Evolutionary conservation across 2,329 filamentous ascomycete genomes (phyloP), one percentile per base, ranked within the genome.

Genomic region (Uncinocarpus reesii): DNA sequence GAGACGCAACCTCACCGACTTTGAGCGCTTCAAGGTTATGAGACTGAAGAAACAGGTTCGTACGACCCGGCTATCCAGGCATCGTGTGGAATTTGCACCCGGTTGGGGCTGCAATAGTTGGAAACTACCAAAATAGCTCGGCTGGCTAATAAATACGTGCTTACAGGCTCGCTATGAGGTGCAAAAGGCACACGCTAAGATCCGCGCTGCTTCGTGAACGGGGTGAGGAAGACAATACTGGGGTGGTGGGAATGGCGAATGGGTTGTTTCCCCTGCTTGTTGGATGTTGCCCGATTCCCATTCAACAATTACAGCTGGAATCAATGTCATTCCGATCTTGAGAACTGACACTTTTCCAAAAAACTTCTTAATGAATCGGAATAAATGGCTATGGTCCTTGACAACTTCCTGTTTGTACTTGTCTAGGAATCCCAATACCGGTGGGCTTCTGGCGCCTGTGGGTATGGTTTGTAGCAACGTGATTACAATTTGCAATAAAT

Each of bases 1-100:
- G 77, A 85, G 92, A 79, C 84, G 84, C 77, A 80, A 81, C 66
- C 79, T 98, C 61, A 93, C 83, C 74, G 92, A 98, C 80, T 98
- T 98, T 70, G 92, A 98, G 79, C 84, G 92, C 73, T 98, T 96
- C 87, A 95, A 98, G 86, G 92, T 96, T 65, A 79, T 96, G 81
- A 84, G 90, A 74, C 79, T 96, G 76, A 93, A 90, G 84, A 98
- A 98, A 83, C 89, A 95, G 84, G 86, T 89, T 69, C 60, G 78
- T 76, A 48, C 16, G 16, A 32, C 20, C 38, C 24, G 3, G 21
- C 31, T 49, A 42, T 21, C 29, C 16, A 4, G 7, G 10, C 28
- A 24, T n/a, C n/a, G n/a, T n/a, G n/a, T n/a, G n/a, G n/a, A n/a
- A n/a, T n/a, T n/a, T n/a, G n/a, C n/a, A n/a, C n/a, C n/a, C n/a